Percentiles rank a stretch among this genome's conserved stretches.
These are phyloP conservation scores for Clitopilus hobsonii DNA, from an alignment of 768 basidiomycete genomes.

Conservation along the genomic window DNA sequence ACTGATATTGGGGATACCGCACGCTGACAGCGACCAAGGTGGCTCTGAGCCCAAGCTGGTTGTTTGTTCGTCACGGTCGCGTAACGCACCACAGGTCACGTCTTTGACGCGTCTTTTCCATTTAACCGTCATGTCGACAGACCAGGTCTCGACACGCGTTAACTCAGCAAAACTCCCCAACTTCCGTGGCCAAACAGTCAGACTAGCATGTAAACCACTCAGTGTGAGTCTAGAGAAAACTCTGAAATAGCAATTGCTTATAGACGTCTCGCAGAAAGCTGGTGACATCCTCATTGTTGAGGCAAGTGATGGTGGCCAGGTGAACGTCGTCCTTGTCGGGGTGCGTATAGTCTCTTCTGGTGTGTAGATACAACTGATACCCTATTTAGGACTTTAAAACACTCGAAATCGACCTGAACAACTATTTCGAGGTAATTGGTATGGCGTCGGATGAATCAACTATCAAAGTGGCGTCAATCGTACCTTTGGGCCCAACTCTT, in stretches of 20 bases:
- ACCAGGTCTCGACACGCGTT: constrained; percentile 43
- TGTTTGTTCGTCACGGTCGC: not conserved
- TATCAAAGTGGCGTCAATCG: constrained; percentile 49
- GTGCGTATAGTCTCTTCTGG: constrained; percentile 30
- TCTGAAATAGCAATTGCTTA: no score
- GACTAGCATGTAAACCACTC: constrained; percentile 58
- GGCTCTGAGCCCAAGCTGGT: no score
- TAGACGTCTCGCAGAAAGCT: constrained; percentile 1
- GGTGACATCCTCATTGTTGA: constrained; percentile 20
- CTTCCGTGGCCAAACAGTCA: constrained; percentile 50
- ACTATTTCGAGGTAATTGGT: constrained; percentile 69
- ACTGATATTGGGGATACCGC: no score
- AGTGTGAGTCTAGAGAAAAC: no score
- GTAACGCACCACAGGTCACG: not conserved
- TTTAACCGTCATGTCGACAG: constrained; percentile 9
- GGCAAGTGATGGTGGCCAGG: constrained; percentile 64
- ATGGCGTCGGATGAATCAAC: constrained; percentile 48
- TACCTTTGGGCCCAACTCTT: constrained; percentile 56
- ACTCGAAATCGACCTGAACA: constrained; percentile 31
- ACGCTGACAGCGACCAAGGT: no score
- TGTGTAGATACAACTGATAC: no score
- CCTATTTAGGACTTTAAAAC: not conserved
- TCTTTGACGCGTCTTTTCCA: constrained; percentile 1
- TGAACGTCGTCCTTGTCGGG: constrained; percentile 35
- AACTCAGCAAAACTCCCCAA: constrained; percentile 55